Conservation (phyloP, 148 eudicot species). For the Cornus florida region DNA sequence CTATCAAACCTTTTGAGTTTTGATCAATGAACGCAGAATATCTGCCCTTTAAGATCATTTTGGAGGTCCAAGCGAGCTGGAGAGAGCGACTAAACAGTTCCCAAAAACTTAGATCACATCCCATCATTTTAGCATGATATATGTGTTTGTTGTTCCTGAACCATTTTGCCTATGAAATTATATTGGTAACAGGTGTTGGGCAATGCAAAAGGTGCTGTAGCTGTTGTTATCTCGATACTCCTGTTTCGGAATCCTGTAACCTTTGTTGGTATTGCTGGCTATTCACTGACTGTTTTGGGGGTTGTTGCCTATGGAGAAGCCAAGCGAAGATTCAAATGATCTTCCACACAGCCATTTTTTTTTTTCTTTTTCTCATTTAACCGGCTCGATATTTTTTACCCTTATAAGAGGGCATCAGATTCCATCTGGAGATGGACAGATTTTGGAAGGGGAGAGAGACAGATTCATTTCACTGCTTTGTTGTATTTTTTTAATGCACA, state of each 20-base stretch:
- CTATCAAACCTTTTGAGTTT: too few relatives aligned
- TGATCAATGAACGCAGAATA: too few relatives aligned
- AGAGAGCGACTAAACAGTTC: background rate
- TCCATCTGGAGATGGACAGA: background rate
- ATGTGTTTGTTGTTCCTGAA: background rate
- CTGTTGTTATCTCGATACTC: slow-evolving; percentile 93
- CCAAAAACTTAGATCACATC: background rate
- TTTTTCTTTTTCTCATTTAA: background rate
- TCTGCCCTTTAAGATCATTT: background rate
- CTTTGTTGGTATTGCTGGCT: slow-evolving; percentile 78
- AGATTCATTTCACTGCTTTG: background rate
- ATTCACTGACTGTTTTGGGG: slow-evolving; percentile 88
- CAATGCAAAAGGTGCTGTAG: slow-evolving; percentile 98
- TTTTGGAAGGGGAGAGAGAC: background rate
- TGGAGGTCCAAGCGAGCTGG: background rate
- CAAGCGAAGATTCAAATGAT: slow-evolving; percentile 73
- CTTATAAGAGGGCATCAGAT: background rate
- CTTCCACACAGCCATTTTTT: background rate
- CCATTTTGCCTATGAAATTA: background rate
- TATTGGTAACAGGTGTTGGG: slow-evolving; percentile 66
- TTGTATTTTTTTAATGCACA: background rate
- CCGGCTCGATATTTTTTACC: background rate
- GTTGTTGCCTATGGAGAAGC: slow-evolving; percentile 92
- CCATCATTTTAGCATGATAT: background rate
- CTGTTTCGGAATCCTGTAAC: slow-evolving; percentile 89